A percentile compares a stretch with the other conserved stretches of the same genome.
phyloP scores from a whole-genome alignment of 306 rosid species.

The Arachis hypogaea region DNA sequence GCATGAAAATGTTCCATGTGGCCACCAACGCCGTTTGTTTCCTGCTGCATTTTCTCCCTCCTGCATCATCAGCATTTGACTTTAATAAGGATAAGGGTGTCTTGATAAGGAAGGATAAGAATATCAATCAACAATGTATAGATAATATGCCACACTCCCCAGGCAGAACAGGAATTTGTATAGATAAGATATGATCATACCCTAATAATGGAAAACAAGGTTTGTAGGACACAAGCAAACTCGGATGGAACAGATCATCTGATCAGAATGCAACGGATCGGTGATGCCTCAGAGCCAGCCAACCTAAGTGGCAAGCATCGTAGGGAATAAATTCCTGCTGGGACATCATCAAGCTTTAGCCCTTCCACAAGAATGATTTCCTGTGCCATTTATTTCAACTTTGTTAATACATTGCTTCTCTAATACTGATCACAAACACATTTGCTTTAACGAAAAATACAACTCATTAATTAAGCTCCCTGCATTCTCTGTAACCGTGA shows the following conservation, averaged over 20 bases:
- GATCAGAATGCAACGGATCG: conserved; percentile 79
- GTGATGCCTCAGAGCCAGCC: conserved; percentile 87
- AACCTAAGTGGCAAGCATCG: conserved; percentile 87
- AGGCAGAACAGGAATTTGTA: not conserved
- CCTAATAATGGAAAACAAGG: conserved; percentile 3
- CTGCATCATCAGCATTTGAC: conserved; percentile 28
- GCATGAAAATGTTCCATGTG: conserved; percentile 26
- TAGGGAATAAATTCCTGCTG: conserved; percentile 65
- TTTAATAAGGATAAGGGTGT: not conserved
- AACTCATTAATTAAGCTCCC: too few relatives aligned
- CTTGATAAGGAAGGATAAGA: not conserved
- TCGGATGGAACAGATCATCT: conserved; percentile 40
- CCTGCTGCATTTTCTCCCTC: conserved; percentile 31
- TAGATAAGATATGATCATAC: conserved; percentile 5
- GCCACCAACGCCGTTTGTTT: conserved; percentile 16
- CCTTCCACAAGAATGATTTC: conserved; percentile 96
- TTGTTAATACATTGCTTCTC: conserved; percentile 30
- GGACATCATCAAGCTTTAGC: conserved; percentile 76
- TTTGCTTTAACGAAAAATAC: not conserved
- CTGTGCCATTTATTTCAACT: conserved; percentile 48
- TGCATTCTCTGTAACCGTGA: conserved; percentile 17
- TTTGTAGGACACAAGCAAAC: conserved; percentile 8
- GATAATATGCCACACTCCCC: conserved; percentile 39
- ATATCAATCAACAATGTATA: not conserved
- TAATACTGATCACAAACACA: conserved; percentile 16